Percentiles rank a stretch among this genome's conserved stretches.
Evolutionary conservation across 2,329 filamentous ascomycete species (phyloP).

Genomic region (Fusarium mexicanum): DNA sequence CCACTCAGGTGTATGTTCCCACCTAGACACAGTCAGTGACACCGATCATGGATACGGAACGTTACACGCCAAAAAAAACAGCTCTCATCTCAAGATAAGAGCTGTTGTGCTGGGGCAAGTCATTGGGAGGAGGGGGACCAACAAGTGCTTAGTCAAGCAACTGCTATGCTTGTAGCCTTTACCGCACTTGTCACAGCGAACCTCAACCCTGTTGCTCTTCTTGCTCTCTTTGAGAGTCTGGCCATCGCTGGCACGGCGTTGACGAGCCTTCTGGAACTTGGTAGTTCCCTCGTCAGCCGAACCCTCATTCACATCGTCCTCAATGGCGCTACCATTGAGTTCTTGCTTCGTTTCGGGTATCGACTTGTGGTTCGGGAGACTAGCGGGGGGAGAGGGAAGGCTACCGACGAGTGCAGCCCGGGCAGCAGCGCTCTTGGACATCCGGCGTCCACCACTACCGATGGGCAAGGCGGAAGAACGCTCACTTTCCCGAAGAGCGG

Average conservation of each 20-base stretch:
- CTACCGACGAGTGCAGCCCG: conserved; percentile 64
- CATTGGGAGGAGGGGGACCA: conserved; percentile 74
- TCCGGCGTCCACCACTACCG: conserved; percentile 67
- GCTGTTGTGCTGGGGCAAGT: conserved; percentile 48
- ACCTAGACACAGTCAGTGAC: conserved; percentile 66
- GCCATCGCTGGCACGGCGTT: conserved; percentile 82
- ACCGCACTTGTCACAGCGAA: conserved; percentile 97
- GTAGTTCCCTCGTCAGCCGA: conserved; percentile 64
- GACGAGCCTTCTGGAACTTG: conserved; percentile 60
- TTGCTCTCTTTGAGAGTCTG: conserved; percentile 88
- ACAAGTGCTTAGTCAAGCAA: conserved; percentile 99
- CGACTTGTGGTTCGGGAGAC: conserved; percentile 69
- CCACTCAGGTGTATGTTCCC: conserved; percentile 99
- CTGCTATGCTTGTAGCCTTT: conserved; percentile 99
- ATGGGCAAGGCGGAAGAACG: conserved; percentile 66
- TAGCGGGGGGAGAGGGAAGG: conserved; percentile 72
- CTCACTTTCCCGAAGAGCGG: conserved; percentile 75
- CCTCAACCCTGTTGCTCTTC: conserved; percentile 82
- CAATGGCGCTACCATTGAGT: conserved; percentile 70
- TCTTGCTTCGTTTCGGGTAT: conserved; percentile 60
- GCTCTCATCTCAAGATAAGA: conserved; percentile 33
- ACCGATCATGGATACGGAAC: conserved; percentile 30
- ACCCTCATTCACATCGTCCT: conserved; percentile 71
- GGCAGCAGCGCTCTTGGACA: conserved; percentile 70
- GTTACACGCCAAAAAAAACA: conserved; percentile 27